Conservation (phyloP, 352 stramenopile species). For the Globisporangium yorkense region DNA sequence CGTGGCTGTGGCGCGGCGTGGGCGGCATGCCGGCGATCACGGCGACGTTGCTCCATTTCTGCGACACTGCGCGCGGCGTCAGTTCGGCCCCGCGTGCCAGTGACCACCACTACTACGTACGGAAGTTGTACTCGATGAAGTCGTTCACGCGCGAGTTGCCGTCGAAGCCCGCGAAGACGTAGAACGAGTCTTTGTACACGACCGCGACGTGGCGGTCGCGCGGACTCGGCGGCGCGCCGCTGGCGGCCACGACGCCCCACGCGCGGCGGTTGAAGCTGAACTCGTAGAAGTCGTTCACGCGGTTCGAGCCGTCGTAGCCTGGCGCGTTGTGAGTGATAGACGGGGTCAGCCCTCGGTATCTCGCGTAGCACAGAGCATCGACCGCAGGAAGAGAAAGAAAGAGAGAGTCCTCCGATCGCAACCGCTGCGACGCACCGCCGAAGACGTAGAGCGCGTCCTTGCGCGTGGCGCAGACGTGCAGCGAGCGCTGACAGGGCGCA, state of each 20-base stretch:
- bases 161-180: constrained; percentile 94
- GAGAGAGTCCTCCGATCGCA: no score
- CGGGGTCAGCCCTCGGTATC: no score
- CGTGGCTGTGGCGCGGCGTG: constrained; percentile 93
- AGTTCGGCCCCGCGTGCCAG: not conserved
- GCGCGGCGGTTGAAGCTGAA: constrained; percentile 88
- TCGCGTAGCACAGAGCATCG: no score
- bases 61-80: constrained; percentile 39
- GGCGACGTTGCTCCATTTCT: constrained; percentile 70
- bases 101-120: constrained; percentile 29
- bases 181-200: constrained; percentile 92
- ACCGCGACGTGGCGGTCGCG: constrained; percentile 93
- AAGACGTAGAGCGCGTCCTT: constrained; percentile 94
- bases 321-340: not conserved
- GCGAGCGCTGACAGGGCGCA: constrained; percentile 88
- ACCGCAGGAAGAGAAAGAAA: no score
- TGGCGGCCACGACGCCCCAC: constrained; percentile 66
- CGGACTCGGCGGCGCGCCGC: constrained; percentile 74
- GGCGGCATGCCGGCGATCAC: constrained; percentile 82
- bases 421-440: constrained; percentile 34
- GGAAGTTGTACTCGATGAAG: constrained; percentile 94
- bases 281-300: constrained; percentile 93
- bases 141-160: constrained; percentile 91
- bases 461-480: constrained; percentile 90
- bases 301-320: constrained; percentile 91